Evolutionary conservation across 1,284 basidiomycete genomes (phyloP).

Genomic region (Austropuccinia psidii): DNA sequence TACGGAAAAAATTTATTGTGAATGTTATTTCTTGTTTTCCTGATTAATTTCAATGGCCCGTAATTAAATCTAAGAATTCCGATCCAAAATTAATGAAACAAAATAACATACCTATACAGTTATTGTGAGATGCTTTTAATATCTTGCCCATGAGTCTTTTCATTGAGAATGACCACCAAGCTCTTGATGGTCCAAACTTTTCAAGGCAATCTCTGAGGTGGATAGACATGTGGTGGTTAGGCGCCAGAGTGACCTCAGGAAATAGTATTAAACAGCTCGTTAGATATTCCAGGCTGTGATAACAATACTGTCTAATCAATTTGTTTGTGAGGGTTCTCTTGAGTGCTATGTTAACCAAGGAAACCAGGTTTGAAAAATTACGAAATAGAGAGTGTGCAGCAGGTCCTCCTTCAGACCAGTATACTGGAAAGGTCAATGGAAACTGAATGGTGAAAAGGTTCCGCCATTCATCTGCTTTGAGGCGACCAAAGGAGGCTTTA

Average conservation of each 20-base stretch:
- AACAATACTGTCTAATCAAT: background rate
- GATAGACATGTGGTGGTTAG: slow-evolving; percentile 4
- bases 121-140: slow-evolving; percentile 5
- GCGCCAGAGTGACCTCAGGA: background rate
- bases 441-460: slow-evolving; percentile 13
- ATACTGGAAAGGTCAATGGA: background rate
- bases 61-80: background rate
- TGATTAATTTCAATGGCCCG: background rate
- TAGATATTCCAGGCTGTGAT: background rate
- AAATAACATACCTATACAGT: background rate
- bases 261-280: background rate
- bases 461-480: slow-evolving; percentile 6
- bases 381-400: background rate
- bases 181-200: background rate
- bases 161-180: slow-evolving; percentile 14
- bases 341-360: background rate
- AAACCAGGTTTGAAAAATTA: background rate
- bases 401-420: background rate
- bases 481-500: slow-evolving; percentile 4
- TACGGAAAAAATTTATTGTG: background rate
- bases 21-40: background rate
- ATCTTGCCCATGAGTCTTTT: slow-evolving; percentile 4
- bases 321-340: background rate
- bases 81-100: background rate
- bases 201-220: slow-evolving; percentile 1